Evolutionary conservation across 192 early-diverging fungal genomes (phyloP).

Genomic region (Dispira parvispora): DNA sequence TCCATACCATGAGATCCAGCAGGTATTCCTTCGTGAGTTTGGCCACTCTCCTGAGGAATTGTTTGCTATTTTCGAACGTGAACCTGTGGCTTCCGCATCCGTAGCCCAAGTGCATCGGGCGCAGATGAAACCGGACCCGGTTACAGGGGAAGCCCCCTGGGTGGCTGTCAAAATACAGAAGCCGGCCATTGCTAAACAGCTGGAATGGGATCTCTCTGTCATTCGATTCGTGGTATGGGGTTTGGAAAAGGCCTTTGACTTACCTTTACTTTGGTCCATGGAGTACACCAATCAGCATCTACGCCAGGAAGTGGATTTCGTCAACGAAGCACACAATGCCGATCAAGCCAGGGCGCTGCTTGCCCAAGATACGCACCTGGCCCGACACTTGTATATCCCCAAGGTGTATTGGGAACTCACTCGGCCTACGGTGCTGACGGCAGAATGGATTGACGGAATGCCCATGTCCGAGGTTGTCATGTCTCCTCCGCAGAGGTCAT

Average conservation of each 20-base stretch:
- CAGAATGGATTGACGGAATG: conserved; percentile 83
- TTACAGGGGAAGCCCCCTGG: conserved; percentile 22
- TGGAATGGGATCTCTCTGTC: conserved; percentile 64
- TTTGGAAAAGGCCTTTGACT: conserved; percentile 64
- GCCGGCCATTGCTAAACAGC: conserved; percentile 69
- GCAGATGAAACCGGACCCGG: conserved; percentile 22
- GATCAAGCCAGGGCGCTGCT: conserved; percentile 36
- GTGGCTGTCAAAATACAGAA: conserved; percentile 94
- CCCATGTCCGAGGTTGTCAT: conserved; percentile 42
- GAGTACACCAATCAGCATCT: conserved; percentile 56
- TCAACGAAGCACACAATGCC: conserved; percentile 67
- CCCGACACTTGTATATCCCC: conserved; percentile 51
- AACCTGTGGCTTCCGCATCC: conserved; percentile 74
- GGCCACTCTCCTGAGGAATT: conserved; percentile 35
- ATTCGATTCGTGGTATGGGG: conserved; percentile 37
- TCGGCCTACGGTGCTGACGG: conserved; percentile 51
- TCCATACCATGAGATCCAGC: conserved; percentile 37
- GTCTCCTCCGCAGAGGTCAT: conserved; percentile 14
- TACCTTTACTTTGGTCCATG: conserved; percentile 65
- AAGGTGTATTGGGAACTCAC: conserved; percentile 55
- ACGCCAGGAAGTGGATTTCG: conserved; percentile 74
- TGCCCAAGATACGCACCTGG: conserved; percentile 30
- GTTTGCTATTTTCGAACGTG: conserved; percentile 50
- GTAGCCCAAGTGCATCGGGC: conserved; percentile 91
- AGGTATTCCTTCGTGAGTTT: conserved; percentile 53